A percentile compares a stretch with the other conserved stretches of the same genome.
These are phyloP conservation scores for Pseudocercospora macadamiae DNA, from an alignment of 2,329 filamentous ascomycete species.

Conservation along the genomic window DNA sequence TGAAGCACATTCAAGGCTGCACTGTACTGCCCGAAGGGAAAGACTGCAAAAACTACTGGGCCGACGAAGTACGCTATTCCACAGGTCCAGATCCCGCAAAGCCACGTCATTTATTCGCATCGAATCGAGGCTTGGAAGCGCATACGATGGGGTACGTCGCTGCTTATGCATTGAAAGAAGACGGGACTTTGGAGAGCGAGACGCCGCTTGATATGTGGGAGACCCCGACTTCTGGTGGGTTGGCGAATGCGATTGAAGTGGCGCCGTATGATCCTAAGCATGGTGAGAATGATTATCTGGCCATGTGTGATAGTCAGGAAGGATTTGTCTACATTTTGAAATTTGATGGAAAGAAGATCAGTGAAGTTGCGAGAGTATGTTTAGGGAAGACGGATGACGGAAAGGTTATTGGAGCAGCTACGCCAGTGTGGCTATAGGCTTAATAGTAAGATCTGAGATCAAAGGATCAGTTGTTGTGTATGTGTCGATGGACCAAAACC, in stretches of 20 bases:
- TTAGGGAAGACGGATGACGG: constrained; percentile 37
- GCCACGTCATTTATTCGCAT: constrained; percentile 39
- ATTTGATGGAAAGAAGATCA: constrained; percentile 38
- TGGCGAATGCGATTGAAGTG: constrained; percentile 42
- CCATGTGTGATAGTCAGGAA: constrained; percentile 41
- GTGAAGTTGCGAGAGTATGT: constrained; percentile 35
- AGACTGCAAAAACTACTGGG: constrained; percentile 40
- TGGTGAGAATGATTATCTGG: constrained; percentile 35
- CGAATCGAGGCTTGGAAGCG: constrained; percentile 38
- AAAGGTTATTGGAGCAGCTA: constrained; percentile 36
- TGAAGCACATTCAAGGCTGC: constrained; percentile 34
- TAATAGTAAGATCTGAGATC: too few relatives aligned
- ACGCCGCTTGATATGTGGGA: constrained; percentile 38
- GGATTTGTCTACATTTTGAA: constrained; percentile 38
- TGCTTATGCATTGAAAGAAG: constrained; percentile 31
- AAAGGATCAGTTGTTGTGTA: too few relatives aligned
- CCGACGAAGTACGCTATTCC: constrained; percentile 40
- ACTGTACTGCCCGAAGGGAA: constrained; percentile 38
- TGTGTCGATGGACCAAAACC: too few relatives aligned
- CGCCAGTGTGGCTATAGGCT: constrained; percentile 40
- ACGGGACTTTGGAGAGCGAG: constrained; percentile 33
- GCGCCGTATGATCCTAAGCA: constrained; percentile 31
- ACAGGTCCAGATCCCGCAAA: constrained; percentile 29
- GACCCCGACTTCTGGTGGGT: constrained; percentile 40
- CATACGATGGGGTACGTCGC: constrained; percentile 39